A percentile compares a stretch with the other conserved stretches of the same genome.
phyloP scores from a whole-genome alignment of 2,329 filamentous ascomycete species.

The Camptophora hylomeconis region DNA sequence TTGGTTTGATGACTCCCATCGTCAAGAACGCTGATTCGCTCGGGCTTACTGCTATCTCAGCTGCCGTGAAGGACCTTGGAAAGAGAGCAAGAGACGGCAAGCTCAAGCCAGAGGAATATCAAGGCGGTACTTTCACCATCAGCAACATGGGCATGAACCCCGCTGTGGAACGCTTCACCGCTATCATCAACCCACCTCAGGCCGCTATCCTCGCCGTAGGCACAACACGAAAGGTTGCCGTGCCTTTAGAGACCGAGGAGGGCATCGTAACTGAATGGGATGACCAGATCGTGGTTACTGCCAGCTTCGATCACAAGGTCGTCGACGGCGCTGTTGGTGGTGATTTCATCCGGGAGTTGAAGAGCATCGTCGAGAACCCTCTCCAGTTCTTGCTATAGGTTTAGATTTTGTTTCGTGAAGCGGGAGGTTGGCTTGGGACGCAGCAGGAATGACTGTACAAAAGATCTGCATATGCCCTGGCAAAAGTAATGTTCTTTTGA shows the following conservation, averaged over 20 bases:
- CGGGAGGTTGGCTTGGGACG: too few relatives aligned
- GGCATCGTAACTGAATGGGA: slow-evolving; percentile 78
- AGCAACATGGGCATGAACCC: slow-evolving; percentile 99
- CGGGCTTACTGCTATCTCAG: slow-evolving; percentile 78
- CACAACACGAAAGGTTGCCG: slow-evolving; percentile 86
- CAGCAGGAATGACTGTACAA: slow-evolving; percentile 14
- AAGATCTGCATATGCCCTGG: too few relatives aligned
- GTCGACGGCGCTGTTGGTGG: slow-evolving; percentile 91
- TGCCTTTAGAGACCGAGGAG: slow-evolving; percentile 75
- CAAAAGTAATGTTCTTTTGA: too few relatives aligned
- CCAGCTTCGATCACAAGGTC: slow-evolving; percentile 97
- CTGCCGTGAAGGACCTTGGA: slow-evolving; percentile 86
- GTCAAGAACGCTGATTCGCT: slow-evolving; percentile 78
- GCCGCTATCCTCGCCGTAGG: slow-evolving; percentile 90
- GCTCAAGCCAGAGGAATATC: slow-evolving; percentile 99
- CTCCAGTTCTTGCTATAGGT: slow-evolving; percentile 84
- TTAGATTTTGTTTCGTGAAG: slow-evolving; percentile 12
- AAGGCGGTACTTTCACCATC: slow-evolving; percentile 97
- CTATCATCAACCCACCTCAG: slow-evolving; percentile 98
- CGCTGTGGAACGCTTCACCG: slow-evolving; percentile 91
- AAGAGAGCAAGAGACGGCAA: slow-evolving; percentile 94
- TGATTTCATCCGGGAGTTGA: slow-evolving; percentile 93
- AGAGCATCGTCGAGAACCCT: slow-evolving; percentile 96
- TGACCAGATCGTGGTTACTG: slow-evolving; percentile 90
- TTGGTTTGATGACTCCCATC: slow-evolving; percentile 92